phyloP scores from a whole-genome alignment of 306 rosid species.

The Prunus salicina region DNA sequence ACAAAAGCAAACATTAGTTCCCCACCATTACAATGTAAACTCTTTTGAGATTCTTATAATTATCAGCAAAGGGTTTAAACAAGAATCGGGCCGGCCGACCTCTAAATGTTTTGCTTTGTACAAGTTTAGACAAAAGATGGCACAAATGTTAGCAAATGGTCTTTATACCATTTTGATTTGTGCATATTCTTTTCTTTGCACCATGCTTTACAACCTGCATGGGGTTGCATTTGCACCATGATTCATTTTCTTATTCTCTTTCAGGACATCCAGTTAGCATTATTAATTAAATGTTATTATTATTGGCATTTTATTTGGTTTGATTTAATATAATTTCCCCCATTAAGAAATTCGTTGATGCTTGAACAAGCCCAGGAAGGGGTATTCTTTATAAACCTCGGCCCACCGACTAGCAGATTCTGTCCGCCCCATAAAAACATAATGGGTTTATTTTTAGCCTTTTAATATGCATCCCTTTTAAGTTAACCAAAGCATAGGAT shows the following conservation, averaged over 20 bases:
- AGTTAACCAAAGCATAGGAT: slow-evolving; percentile 42
- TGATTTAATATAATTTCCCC: not conserved
- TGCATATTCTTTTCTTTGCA: not conserved
- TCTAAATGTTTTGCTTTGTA: not conserved
- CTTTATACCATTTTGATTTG: not conserved
- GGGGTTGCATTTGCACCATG: not conserved
- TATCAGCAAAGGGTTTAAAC: not conserved
- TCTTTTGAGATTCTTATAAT: not conserved
- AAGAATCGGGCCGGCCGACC: not conserved
- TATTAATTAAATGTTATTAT: too few relatives aligned
- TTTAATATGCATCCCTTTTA: slow-evolving; percentile 15
- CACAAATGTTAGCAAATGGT: not conserved
- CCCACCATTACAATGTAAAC: not conserved
- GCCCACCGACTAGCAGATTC: slow-evolving; percentile 22
- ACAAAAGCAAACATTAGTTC: not conserved
- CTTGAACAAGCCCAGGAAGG: not conserved
- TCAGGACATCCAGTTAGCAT: not conserved
- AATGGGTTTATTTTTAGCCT: slow-evolving; percentile 22
- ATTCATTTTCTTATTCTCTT: not conserved
- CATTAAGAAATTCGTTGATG: not conserved
- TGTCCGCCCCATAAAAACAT: slow-evolving; percentile 10
- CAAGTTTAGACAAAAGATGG: slow-evolving; percentile 7
- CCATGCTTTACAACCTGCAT: not conserved
- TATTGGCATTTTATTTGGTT: too few relatives aligned
- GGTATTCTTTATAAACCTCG: not conserved